Conservation (phyloP, 371 early-diverging fungal species). For the Mortierella sp. region DNA sequence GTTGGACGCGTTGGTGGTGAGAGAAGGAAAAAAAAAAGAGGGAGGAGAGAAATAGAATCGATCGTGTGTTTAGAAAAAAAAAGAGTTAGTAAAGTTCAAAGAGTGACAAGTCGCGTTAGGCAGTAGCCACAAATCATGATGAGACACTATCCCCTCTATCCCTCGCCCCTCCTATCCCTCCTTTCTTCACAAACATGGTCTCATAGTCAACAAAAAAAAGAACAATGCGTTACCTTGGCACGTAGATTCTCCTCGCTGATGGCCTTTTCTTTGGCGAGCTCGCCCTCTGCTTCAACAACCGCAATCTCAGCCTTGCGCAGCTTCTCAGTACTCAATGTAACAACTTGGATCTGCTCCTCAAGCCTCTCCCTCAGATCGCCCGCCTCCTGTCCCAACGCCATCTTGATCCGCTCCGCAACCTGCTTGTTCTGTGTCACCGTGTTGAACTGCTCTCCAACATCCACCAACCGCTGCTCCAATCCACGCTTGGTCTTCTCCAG, state of each 20-base stretch:
- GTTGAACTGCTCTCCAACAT: constrained; percentile 77
- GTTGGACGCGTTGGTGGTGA: neutral
- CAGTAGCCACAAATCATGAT: neutral
- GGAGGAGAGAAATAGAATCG: neutral
- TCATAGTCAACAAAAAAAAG: neutral
- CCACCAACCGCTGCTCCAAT: constrained; percentile 81
- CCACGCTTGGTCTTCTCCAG: constrained; percentile 77
- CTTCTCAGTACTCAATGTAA: constrained; percentile 68
- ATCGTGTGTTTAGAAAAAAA: neutral
- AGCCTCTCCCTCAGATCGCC: constrained; percentile 72
- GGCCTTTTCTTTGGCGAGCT: constrained; percentile 78
- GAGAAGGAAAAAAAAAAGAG: neutral
- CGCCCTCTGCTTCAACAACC: constrained; percentile 66
- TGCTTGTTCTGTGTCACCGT: constrained; percentile 70
- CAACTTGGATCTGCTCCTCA: constrained; percentile 78
- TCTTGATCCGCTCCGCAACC: constrained; percentile 71
- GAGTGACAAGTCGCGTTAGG: neutral
- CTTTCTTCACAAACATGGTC: too few relatives aligned
- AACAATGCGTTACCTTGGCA: constrained; percentile 62
- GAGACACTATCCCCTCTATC: neutral
- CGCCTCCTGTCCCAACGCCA: constrained; percentile 68
- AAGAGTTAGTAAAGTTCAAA: neutral
- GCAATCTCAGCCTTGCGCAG: constrained; percentile 74
- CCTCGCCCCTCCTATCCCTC: neutral
- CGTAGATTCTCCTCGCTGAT: constrained; percentile 71